phyloP scores from a whole-genome alignment of 805 yeast species.

The Yamadazyma tumulicola region DNA sequence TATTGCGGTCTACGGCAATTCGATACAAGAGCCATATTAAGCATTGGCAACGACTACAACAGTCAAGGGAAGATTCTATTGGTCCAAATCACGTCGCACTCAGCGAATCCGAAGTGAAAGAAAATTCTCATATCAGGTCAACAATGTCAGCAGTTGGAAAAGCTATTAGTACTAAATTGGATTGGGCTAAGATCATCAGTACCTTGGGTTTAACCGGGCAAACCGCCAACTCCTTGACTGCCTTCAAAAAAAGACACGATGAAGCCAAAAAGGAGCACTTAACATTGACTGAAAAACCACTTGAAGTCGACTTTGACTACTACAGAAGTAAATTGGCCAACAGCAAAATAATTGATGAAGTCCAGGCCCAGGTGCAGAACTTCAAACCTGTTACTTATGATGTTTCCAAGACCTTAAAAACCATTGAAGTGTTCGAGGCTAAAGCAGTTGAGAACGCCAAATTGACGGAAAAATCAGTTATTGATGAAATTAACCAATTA shows the following conservation, averaged over 20 bases:
- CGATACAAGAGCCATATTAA: too few relatives aligned
- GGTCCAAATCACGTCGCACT: conserved; percentile 10
- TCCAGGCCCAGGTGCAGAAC: conserved; percentile 68
- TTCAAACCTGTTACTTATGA: conserved; percentile 87
- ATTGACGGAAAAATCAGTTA: conserved; percentile 85
- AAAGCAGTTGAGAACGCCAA: conserved; percentile 95
- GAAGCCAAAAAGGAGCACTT: conserved; percentile 86
- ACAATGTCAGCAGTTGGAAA: conserved; percentile 41
- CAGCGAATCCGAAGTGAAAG: conserved; percentile 6
- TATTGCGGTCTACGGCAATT: too few relatives aligned
- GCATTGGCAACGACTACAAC: too few relatives aligned
- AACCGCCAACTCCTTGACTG: conserved; percentile 82
- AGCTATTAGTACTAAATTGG: conserved; percentile 79
- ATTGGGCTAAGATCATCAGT: conserved; percentile 90
- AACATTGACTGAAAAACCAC: conserved; percentile 68
- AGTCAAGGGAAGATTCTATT: too few relatives aligned
- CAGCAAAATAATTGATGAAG: conserved; percentile 70
- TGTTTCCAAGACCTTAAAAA: conserved; percentile 82
- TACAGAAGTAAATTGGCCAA: conserved; percentile 83
- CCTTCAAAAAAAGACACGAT: conserved; percentile 97
- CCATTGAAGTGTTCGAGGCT: conserved; percentile 89
- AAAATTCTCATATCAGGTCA: not conserved
- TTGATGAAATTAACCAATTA: conserved; percentile 80
- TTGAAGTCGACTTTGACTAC: conserved; percentile 74
- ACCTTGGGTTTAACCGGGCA: conserved; percentile 89